Base-by-base conservation (phyloP, 768 basidiomycete species). In the Crepidotus variabilis region DNA sequence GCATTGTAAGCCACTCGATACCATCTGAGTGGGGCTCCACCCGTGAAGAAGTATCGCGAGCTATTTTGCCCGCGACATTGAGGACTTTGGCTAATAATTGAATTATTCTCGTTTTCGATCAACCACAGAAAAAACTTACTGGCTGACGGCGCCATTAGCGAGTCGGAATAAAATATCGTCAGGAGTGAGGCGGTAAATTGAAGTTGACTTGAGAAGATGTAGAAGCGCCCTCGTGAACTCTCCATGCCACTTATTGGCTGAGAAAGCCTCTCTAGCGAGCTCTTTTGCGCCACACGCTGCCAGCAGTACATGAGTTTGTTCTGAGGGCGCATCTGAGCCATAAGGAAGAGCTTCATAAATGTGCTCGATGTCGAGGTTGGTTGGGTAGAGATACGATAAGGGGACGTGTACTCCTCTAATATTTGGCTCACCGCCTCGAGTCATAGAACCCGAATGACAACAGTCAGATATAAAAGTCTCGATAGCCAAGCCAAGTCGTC, bases 391-490 rank as follows among this genome's bases (percentile, higher is more conserved):
- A 21, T 10, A 24, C 24, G 23, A n/a, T 16, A 3, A 33, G 10
- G 9, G 46, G 39, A 43, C 33, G 14, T n/a, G 45, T 21, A 9
- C 47, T 52, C 47, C 24, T 10, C 22, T 18, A 20, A 21, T 45
- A 11, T 50, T 20, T 14, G 6, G 16, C 36, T 43, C 54, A 34
- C 35, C 46, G 18, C 4, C 48, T 11, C 54, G 61, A 57, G n/a
- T 57, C 56, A 53, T 20, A 50, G 51, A 20, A 47, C 61, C 59
- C 8, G 63, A 58, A 39, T 58, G 50, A 28, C 63, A 64, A 28
- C 57, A 64, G 43, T 64, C 63, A 16, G 61, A 56, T 13, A 64
- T 60, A 13, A 62, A 52, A 5, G 61, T 60, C 63, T 64, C 13
- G 2, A 22, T 4, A 20, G 34, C 4, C 3, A 28, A 28, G 8